Evolutionary conservation across 2,329 filamentous ascomycete genomes (phyloP).

Genomic region (Xylaria polymorpha): DNA sequence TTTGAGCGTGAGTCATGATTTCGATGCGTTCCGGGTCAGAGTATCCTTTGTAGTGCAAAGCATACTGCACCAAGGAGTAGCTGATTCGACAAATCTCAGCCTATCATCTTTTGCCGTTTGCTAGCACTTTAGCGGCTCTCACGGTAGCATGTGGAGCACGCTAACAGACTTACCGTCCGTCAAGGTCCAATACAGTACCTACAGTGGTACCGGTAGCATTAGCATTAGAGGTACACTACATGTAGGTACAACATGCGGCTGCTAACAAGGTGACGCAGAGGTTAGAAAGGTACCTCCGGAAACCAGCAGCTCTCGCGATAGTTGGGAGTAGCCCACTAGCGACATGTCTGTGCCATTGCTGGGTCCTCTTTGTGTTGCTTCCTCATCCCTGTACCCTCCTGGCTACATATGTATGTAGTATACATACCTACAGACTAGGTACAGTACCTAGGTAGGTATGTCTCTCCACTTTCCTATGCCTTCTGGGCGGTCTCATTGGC

Average conservation of each 20-base stretch:
- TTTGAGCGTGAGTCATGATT: conserved; percentile 34
- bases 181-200: too few species aligned
- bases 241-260: conserved; percentile 1
- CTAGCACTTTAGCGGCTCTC: conserved; percentile 2
- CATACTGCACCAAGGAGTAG: background rate
- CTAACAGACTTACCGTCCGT: background rate
- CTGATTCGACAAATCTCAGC: background rate
- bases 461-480: background rate
- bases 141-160: background rate
- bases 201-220: too few species aligned
- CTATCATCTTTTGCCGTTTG: background rate
- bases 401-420: too few species aligned
- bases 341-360: background rate
- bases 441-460: too few species aligned
- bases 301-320: too few species aligned
- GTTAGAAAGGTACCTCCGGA: background rate
- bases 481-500: conserved; percentile 6
- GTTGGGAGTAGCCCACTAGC: background rate
- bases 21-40: conserved; percentile 16
- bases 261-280: background rate
- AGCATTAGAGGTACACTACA: background rate
- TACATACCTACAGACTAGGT: too few species aligned
- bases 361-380: conserved; percentile 3
- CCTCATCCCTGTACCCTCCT: background rate
- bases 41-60: background rate